Base-by-base conservation (phyloP, 805 yeast species). In the Pichia membranifaciens region DNA sequence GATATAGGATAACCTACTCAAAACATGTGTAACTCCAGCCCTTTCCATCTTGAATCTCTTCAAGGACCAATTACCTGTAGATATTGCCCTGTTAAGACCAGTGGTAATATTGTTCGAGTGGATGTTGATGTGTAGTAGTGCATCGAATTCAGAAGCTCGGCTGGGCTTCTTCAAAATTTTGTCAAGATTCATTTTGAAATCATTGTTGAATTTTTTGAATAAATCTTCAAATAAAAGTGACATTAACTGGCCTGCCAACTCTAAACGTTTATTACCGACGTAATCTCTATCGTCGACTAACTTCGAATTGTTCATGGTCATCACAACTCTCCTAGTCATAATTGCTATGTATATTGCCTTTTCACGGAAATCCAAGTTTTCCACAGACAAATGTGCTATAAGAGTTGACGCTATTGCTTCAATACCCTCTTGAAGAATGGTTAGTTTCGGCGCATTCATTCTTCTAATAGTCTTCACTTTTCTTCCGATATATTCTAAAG, bases 21-120 rank as follows among this genome's bases (percentile, higher is more conserved):
- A 73, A 35, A 93, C 97, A 65, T 93, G 99, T 3, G 99, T 93
- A 44, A 93, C 99, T 70, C 99, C 99, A 0, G 99, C 99, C 52
- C 99, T 79, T 69, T 93, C 99, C 99, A 93, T 93, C 82, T 90
- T 91, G 74, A 93, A 93, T 71, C 99, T 85, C 69, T 93, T 93
- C 61, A 93, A 75, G 2, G 97, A 88, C 99, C 99, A 93, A 66
- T 93, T 93, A 57, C 99, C 99, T 0, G 99, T 93, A 15, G 98
- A 90, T 41, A 93, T 93, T 38, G 99, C 97, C 60, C 98, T 78
- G 64, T 89, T 90, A 66, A 93, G 72, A 28, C 99, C 99, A 61
- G 85, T 84, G 13, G 99, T 88, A 55, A 93, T 90, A 60, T 90
- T 89, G 59, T 87, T 87, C 5, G 96, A 85, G 64, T 91, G 96